These are phyloP conservation scores for Dillenia turbinata DNA, from an alignment of 164 flowering plant genomes.

Conservation along the genomic window DNA sequence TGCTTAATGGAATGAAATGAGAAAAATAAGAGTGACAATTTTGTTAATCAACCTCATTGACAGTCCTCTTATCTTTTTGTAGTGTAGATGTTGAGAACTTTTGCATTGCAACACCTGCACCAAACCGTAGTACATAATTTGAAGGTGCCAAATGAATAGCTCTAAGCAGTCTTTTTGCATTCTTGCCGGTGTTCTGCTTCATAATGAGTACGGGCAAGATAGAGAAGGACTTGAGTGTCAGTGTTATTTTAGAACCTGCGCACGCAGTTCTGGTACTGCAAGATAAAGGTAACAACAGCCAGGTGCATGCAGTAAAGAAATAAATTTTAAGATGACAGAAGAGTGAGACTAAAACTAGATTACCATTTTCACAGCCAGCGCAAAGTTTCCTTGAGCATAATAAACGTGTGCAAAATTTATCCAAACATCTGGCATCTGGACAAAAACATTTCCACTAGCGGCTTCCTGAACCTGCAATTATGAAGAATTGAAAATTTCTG, in stretches of 20 bases:
- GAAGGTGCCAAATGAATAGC: slow-evolving; percentile 97
- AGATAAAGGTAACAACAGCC: slow-evolving; percentile 1
- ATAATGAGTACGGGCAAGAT: slow-evolving; percentile 91
- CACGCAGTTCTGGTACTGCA: slow-evolving; percentile 97
- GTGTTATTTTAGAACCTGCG: slow-evolving; percentile 82
- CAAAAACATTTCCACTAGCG: slow-evolving; percentile 87
- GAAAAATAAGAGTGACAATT: background rate
- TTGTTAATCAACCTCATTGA: slow-evolving; percentile 66
- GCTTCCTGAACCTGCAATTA: slow-evolving; percentile 87
- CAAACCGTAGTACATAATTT: slow-evolving; percentile 84
- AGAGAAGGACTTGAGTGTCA: slow-evolving; percentile 82
- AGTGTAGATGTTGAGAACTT: slow-evolving; percentile 89
- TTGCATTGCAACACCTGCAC: slow-evolving; percentile 91
- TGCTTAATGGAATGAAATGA: background rate
- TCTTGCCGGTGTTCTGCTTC: slow-evolving; percentile 99
- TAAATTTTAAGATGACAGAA: background rate
- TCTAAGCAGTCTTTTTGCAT: slow-evolving; percentile 80
- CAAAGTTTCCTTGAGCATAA: slow-evolving; percentile 96
- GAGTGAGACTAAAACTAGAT: slow-evolving; percentile 3
- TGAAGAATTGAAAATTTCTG: background rate
- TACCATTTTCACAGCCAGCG: slow-evolving; percentile 92
- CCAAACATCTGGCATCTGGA: slow-evolving; percentile 99
- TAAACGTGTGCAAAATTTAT: slow-evolving; percentile 93
- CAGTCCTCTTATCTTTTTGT: slow-evolving; percentile 81
- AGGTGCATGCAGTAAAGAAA: slow-evolving; percentile 2